A percentile compares a stretch with the other conserved stretches of the same genome.
These are phyloP conservation scores for Cercospora zeae-maydis DNA, from an alignment of 2,329 filamentous ascomycete species.

Conservation along the genomic window DNA sequence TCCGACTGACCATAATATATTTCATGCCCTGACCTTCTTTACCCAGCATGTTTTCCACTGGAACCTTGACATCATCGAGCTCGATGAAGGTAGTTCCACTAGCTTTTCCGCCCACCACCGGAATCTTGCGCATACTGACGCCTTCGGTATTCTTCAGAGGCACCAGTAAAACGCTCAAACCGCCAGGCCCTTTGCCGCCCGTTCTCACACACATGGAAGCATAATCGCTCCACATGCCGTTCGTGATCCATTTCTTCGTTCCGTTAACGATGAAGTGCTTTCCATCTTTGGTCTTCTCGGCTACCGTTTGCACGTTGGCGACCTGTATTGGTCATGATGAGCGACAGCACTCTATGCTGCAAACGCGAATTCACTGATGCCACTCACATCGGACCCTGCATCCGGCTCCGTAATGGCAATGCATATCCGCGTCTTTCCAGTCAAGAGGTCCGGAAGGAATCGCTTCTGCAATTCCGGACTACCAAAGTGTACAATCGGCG, in stretches of 20 bases:
- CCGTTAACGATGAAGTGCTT: conserved; percentile 68
- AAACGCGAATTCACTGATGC: not conserved
- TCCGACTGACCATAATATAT: conserved; percentile 59
- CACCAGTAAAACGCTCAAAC: conserved; percentile 72
- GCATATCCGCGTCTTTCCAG: conserved; percentile 80
- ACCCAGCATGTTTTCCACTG: conserved; percentile 72
- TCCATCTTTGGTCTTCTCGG: conserved; percentile 69
- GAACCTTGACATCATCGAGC: conserved; percentile 82
- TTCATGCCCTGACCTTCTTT: conserved; percentile 80
- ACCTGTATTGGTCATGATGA: conserved; percentile 43
- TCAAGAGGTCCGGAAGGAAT: conserved; percentile 68
- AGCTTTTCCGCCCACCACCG: conserved; percentile 65
- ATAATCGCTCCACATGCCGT: conserved; percentile 74
- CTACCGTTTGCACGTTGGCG: conserved; percentile 72
- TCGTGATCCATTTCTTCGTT: conserved; percentile 81
- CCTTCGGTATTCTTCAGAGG: conserved; percentile 68
- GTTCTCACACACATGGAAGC: conserved; percentile 71
- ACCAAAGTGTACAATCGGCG: conserved; percentile 43
- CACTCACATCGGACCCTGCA: conserved; percentile 63
- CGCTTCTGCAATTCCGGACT: conserved; percentile 48
- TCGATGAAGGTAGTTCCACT: conserved; percentile 76
- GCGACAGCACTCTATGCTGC: not conserved
- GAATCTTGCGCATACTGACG: conserved; percentile 42
- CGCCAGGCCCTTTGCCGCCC: conserved; percentile 59
- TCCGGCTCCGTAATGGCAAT: conserved; percentile 85